A percentile compares a stretch with the other conserved stretches of the same genome.
phyloP scores from a whole-genome alignment of 2,329 filamentous ascomycete species.

The Neonectria faginata region DNA sequence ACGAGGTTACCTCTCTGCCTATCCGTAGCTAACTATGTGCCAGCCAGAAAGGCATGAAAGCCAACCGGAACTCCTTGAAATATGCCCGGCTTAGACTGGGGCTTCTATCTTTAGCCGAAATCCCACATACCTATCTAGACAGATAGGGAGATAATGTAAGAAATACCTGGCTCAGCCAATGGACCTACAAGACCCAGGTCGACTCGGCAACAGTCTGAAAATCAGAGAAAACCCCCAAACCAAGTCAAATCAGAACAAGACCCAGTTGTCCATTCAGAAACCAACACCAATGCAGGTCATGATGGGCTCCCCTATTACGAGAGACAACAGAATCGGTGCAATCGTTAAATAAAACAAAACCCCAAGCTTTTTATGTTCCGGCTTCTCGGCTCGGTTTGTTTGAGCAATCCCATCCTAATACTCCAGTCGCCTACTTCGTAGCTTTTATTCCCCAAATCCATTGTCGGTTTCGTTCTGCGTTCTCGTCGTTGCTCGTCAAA shows the following conservation, averaged over 20 bases:
- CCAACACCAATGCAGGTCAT: constrained; percentile 2
- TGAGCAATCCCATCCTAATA: constrained; percentile 17
- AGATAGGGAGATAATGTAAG: background rate
- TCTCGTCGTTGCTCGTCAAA: constrained; percentile 32
- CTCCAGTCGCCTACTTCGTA: constrained; percentile 15
- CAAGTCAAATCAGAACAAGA: background rate
- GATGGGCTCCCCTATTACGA: background rate
- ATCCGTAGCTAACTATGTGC: background rate
- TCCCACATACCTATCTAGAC: background rate
- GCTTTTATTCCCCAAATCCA: constrained; percentile 5
- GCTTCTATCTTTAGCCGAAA: constrained; percentile 4
- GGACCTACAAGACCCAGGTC: background rate
- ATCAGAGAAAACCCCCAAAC: constrained; percentile 6
- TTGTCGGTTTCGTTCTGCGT: constrained; percentile 28
- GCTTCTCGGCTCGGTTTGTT: constrained; percentile 8
- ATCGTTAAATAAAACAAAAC: constrained; percentile 3
- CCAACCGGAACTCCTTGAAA: background rate
- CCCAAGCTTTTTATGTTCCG: constrained; percentile 5
- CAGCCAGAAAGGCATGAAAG: background rate
- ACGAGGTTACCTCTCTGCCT: background rate
- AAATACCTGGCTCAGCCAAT: background rate
- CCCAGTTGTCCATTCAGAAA: background rate
- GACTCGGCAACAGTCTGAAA: background rate
- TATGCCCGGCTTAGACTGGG: constrained; percentile 17
- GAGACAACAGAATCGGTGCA: background rate